Evolutionary conservation across 2,329 filamentous ascomycete species (phyloP), one percentile per base, ranked within the genome.

Genomic region (Fusarium sp.): DNA sequence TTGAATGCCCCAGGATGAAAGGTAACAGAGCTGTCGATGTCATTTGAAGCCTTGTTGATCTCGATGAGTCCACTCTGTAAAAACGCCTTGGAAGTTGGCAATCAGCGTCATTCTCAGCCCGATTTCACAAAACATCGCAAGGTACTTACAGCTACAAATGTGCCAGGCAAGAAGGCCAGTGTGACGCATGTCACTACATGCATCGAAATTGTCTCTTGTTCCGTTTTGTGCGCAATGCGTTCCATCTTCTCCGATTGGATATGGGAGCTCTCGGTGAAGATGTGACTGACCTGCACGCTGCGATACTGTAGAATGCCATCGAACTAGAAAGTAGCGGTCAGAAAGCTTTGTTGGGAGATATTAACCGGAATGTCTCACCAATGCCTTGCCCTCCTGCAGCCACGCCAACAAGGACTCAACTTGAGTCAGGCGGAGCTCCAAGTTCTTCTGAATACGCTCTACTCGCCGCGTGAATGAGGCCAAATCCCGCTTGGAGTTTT

Each of bases 171-270:
- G 32, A 49, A 49, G 0, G 46, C 46, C 1, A 49, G 0, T 16
- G 46, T 49, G 19, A 49, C 46, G 9, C 28, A 49, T 0, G 46
- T 49, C 0, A 49, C 2, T 0, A 49, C 13, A 3, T 49, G 46
- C 46, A 49, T 49, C 28, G 46, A 49, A 3, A 49, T 49, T 0
- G 28, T 49, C 6, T 49, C 46, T 0, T 40, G 19, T 9, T 32
- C 49, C 18, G 84, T 86, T 49, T 88, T 86, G 25, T 85, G 76
- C 0, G 87, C 86, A n/a, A 89, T 87, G 0, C 19, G 21, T 8
- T 63, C 52, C 42, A 63, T 63, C 50, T 58, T 63, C 1, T n/a
- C 32, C 18, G 52, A 58, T 16, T 63, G 60, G 0, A 2, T 32
- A 1, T 32, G 42, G 0, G 60, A 63, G 7, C 42, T 63, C 13